Evolutionary conservation across 257 asterid genomes (phyloP), one percentile per base, ranked within the genome.

Genomic region (Linderniella brevidens): DNA sequence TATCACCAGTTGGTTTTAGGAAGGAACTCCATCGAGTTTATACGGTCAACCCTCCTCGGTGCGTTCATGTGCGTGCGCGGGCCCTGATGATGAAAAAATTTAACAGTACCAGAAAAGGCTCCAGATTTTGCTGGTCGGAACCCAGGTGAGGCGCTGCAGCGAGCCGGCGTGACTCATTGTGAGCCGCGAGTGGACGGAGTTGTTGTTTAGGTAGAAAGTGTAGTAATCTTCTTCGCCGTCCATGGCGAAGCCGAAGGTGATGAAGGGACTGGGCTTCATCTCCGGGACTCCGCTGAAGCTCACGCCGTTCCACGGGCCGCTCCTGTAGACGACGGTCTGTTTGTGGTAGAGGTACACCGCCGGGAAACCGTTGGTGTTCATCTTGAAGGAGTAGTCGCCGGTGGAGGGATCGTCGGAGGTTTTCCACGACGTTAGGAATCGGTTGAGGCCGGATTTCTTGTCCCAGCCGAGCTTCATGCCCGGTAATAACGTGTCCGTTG

Each of bases 391-490:
- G 61, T 20, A 76, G 38, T 76, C 90, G 0, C 98, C 98, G 0
- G 75, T 38, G 14, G 93, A 73, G 0, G 98, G 98, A 46, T 88
- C 86, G 11, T 57, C 70, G 17, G 58, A 15, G 55, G 52, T 37
- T 55, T 61, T 88, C 97, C 97, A 88, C 0, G 97, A 72, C 13
- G 82, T 76, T 9, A 88, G 39, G 41, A 53, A 39, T 0, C 93
- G 70, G 13, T 80, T 60, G 0, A 68, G 44, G 4, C 94, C 92
- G 0, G 77, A 47, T 70, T 72, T 72, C 4, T 73, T 48, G 55
- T 88, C 98, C 98, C 98, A 88, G 0, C 98, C 98, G 11, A 88
- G 60, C 44, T 78, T 88, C 98, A 84, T 88, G 8, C 93, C 95
- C 0, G 98, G 92, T 17, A 88, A 46, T 39, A 88, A 57, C 11